A percentile compares a stretch with the other conserved stretches of the same genome.
phyloP scores from a whole-genome alignment of 1,284 basidiomycete genomes.

The Rhodotorula sp. region DNA sequence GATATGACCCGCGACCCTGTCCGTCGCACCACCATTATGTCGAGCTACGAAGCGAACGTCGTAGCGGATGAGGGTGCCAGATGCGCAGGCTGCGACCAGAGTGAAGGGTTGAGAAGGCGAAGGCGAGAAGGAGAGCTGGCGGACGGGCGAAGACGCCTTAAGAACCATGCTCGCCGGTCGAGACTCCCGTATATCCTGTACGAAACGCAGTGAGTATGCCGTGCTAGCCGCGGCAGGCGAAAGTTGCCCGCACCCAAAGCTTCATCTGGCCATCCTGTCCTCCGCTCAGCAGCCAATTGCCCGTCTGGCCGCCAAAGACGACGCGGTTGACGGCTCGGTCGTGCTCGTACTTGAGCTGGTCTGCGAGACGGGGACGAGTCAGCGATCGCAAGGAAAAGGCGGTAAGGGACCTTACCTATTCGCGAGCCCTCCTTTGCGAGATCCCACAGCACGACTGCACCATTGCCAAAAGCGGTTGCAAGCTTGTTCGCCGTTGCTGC shows the following conservation, averaged over 20 bases:
- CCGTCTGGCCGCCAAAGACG: conserved; percentile 37
- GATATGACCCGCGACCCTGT: conserved; percentile 39
- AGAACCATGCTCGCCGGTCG: conserved; percentile 26
- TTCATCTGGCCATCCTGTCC: conserved; percentile 42
- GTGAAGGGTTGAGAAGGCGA: conserved; percentile 39
- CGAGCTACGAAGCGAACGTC: conserved; percentile 35
- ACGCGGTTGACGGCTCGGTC: conserved; percentile 39
- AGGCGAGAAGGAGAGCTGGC: conserved; percentile 39
- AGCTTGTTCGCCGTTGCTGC: conserved; percentile 32
- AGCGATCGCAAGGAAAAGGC: background rate
- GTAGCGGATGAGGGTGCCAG: conserved; percentile 40
- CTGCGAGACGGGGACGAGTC: conserved; percentile 2
- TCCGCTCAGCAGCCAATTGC: conserved; percentile 39
- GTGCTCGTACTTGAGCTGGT: conserved; percentile 38
- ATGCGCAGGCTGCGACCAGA: conserved; percentile 37
- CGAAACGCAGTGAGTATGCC: background rate
- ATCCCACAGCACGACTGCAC: conserved; percentile 40
- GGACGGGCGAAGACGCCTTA: conserved; percentile 40
- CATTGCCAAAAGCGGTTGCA: conserved; percentile 38
- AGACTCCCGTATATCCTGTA: conserved; percentile 35
- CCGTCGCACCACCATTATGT: conserved; percentile 32
- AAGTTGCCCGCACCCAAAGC: conserved; percentile 28
- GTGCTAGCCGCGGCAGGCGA: background rate
- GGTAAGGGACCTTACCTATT: background rate
- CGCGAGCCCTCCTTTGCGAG: conserved; percentile 26